phyloP scores from a whole-genome alignment of 2,329 filamentous ascomycete species.

The Botrytis elliptica region DNA sequence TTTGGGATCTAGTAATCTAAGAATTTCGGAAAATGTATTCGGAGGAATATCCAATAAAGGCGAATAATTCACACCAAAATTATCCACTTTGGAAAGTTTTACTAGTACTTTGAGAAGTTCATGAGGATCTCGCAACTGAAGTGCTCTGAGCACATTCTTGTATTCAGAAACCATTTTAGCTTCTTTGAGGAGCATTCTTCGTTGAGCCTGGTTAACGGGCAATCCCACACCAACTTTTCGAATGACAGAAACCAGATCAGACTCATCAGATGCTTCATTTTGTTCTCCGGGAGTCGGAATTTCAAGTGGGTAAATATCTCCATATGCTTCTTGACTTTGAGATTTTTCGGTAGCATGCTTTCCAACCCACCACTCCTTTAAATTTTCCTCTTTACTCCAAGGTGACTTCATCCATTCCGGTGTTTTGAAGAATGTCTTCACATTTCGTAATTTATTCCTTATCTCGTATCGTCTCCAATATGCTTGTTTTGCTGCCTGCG shows the following conservation, averaged over 20 bases:
- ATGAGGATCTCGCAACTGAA: constrained; percentile 16
- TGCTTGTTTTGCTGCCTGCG: not conserved
- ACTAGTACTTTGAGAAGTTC: constrained; percentile 11
- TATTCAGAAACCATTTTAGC: constrained; percentile 10
- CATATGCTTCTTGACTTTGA: constrained; percentile 15
- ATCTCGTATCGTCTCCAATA: constrained; percentile 8
- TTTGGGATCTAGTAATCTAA: constrained; percentile 60
- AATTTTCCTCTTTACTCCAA: constrained; percentile 6
- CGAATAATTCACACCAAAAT: constrained; percentile 21
- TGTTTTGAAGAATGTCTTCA: constrained; percentile 2
- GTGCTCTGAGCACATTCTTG: constrained; percentile 5
- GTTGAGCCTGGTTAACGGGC: not conserved
- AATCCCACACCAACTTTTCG: constrained; percentile 12
- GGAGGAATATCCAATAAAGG: constrained; percentile 40
- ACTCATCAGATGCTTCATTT: not conserved
- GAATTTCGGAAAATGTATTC: constrained; percentile 60
- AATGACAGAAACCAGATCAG: constrained; percentile 12
- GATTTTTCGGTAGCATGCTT: constrained; percentile 13
- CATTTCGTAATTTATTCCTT: not conserved
- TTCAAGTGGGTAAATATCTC: constrained; percentile 15
- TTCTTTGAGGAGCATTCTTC: constrained; percentile 5
- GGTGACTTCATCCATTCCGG: constrained; percentile 9
- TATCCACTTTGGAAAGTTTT: constrained; percentile 27
- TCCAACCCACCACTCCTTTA: constrained; percentile 2
- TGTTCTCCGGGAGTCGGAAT: not conserved